phyloP scores from a whole-genome alignment of 2,329 filamentous ascomycete genomes.

The Fusarium torreyae region DNA sequence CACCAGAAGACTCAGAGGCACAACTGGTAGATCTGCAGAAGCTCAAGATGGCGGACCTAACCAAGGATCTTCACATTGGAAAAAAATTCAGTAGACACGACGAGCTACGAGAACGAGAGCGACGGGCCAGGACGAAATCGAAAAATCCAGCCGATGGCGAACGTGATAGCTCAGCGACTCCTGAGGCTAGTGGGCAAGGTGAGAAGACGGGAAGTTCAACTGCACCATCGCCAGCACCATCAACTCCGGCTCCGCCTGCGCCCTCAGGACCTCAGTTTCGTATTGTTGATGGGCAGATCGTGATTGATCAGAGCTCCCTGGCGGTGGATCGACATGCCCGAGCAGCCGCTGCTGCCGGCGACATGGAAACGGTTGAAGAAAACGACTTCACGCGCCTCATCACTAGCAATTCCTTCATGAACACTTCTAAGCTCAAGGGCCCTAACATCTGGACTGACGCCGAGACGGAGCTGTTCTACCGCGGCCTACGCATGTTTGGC shows the following conservation, averaged over 20 bases:
- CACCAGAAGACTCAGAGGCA: constrained; percentile 75
- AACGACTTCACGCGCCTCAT: constrained; percentile 82
- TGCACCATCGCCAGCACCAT: constrained; percentile 43
- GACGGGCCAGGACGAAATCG: constrained; percentile 57
- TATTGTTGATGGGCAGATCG: constrained; percentile 80
- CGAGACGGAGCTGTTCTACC: constrained; percentile 83
- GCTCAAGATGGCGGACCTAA: constrained; percentile 81
- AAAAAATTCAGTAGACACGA: constrained; percentile 82
- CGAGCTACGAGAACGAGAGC: constrained; percentile 78
- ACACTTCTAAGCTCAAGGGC: constrained; percentile 72
- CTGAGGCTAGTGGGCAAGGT: constrained; percentile 33
- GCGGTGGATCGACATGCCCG: constrained; percentile 78
- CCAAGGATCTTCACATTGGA: constrained; percentile 77
- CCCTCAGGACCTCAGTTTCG: constrained; percentile 69
- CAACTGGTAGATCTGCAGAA: constrained; percentile 75
- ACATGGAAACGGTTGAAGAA: constrained; percentile 78
- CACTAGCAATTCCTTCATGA: constrained; percentile 77
- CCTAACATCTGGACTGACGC: constrained; percentile 79
- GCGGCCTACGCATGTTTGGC: constrained; percentile 81
- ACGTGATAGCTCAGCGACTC: constrained; percentile 44
- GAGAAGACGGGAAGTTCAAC: constrained; percentile 46
- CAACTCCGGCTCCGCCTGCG: constrained; percentile 49
- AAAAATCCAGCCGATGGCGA: constrained; percentile 51
- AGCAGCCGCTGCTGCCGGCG: constrained; percentile 65
- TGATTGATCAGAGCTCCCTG: constrained; percentile 77